Base-by-base conservation (phyloP, 2,329 filamentous ascomycete species). In the Epichloe glyceriae region DNA sequence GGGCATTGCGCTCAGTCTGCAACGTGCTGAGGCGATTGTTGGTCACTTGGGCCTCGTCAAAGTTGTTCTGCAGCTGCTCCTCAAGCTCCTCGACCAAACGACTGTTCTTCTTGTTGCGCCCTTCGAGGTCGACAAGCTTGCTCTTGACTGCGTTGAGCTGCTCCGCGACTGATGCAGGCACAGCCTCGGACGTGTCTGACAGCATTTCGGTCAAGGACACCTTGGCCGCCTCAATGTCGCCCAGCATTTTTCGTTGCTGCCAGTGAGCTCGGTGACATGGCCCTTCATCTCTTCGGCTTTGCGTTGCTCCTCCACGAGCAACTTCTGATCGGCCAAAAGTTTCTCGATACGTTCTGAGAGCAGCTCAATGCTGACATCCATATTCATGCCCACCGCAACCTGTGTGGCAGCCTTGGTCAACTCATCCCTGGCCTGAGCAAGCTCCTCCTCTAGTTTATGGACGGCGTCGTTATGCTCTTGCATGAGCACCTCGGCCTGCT, bases 61-160 rank as follows among this genome's bases (percentile, higher is more conserved):
- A 98, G 70, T 93, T 96, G 64, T 79, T 88, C 63, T 91, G 90
- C 50, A 98, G 81, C 67, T 98, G 93, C 60, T 97, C 91, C 68
- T 98, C 93, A 5, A 98, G 82, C 69, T 98, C 91, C 65, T 97
- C 88, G 8, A 98, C 88, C 12, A 98, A 74, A 20, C 88, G 82
- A 41, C 87, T 86, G 67, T 93, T 94, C 76, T 95, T 96, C 72
- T 88, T 84, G 73, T 94, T 95, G 69, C 76, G 76, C 41, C 66
- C 73, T 59, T 83, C 77, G 20, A 85, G 68, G 42, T 83, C 79
- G 7, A 63, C 60, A 67, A 85, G 80, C 62, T 81, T 82, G 64
- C 80, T 80, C 66, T 82, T 82, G 56, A 91, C 71, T 5, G 78
- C 74, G 26, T 75, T 68, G 20, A 83, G 63, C 59, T 82, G 78